A percentile compares a stretch with the other conserved stretches of the same genome.
Conservation (phyloP, 2,329 filamentous ascomycete genomes). For the Fusarium torulosum region DNA sequence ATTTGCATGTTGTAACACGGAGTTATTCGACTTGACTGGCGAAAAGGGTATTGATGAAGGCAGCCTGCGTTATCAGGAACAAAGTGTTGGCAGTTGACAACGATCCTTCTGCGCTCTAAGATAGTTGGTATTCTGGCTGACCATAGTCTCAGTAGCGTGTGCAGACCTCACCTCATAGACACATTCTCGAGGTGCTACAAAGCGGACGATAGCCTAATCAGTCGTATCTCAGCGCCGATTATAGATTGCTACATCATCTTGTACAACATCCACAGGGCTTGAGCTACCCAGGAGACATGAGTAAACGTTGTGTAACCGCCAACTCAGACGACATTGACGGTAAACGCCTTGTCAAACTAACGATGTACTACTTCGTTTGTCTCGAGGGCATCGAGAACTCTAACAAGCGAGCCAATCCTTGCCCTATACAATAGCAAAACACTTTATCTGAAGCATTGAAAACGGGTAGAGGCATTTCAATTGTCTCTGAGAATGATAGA, state of each 20-base stretch:
- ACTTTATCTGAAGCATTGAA: conserved; percentile 24
- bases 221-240: conserved; percentile 18
- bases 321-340: conserved; percentile 30
- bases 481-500: conserved; percentile 13
- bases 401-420: conserved; percentile 22
- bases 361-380: conserved; percentile 5
- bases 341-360: conserved; percentile 27
- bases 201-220: conserved; percentile 23
- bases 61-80: neutral
- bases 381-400: conserved; percentile 9
- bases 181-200: conserved; percentile 9
- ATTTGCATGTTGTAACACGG: neutral
- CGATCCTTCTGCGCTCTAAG: neutral
- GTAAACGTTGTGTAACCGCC: conserved; percentile 28
- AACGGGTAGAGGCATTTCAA: conserved; percentile 36
- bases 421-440: conserved; percentile 7
- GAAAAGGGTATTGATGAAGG: neutral
- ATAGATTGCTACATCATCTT: conserved; percentile 38
- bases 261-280: conserved; percentile 35
- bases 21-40: neutral
- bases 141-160: neutral
- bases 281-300: conserved; percentile 6
- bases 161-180: neutral
- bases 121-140: neutral
- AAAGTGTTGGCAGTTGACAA: neutral